Percentiles rank a stretch among this genome's conserved stretches.
Evolutionary conservation across 805 yeast genomes (phyloP).

Genomic region (Candida hispaniensis): DNA sequence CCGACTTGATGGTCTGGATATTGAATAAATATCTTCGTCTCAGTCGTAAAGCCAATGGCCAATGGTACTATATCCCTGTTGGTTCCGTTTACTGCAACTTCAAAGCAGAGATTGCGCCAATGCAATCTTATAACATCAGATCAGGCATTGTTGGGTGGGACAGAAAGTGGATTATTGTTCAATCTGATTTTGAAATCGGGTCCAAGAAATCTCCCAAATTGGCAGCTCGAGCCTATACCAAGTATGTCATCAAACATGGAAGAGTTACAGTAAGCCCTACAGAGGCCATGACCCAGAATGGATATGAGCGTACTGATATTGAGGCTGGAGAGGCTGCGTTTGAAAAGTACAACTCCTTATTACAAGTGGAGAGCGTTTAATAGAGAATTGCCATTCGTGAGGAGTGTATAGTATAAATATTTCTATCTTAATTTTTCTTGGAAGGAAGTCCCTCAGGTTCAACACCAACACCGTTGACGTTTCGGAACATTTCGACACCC

Average conservation of each 20-base stretch:
- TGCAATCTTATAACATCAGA: conserved; percentile 43
- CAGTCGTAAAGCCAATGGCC: conserved; percentile 32
- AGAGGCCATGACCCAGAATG: conserved; percentile 46
- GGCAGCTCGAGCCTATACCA: conserved; percentile 57
- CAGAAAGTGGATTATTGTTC: conserved; percentile 69
- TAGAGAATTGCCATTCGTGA: too few relatives aligned
- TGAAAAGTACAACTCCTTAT: conserved; percentile 17
- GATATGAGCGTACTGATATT: conserved; percentile 40
- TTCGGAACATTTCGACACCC: conserved; percentile 66
- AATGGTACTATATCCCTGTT: conserved; percentile 60
- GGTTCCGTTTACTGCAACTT: conserved; percentile 61
- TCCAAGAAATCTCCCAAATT: conserved; percentile 29
- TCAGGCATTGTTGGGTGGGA: conserved; percentile 73
- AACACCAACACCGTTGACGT: conserved; percentile 51
- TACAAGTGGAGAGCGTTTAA: conserved; percentile 10
- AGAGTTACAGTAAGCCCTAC: conserved; percentile 63
- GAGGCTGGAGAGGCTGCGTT: conserved; percentile 23
- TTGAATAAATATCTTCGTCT: conserved; percentile 47
- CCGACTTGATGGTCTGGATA: conserved; percentile 45
- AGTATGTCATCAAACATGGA: conserved; percentile 71
- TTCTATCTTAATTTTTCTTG: conserved; percentile 9
- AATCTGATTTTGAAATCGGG: conserved; percentile 47
- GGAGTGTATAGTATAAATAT: too few relatives aligned
- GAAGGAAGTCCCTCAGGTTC: conserved; percentile 15
- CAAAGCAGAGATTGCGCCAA: conserved; percentile 62